phyloP scores from a whole-genome alignment of 768 basidiomycete species.

The Termitomyces heimii region DNA sequence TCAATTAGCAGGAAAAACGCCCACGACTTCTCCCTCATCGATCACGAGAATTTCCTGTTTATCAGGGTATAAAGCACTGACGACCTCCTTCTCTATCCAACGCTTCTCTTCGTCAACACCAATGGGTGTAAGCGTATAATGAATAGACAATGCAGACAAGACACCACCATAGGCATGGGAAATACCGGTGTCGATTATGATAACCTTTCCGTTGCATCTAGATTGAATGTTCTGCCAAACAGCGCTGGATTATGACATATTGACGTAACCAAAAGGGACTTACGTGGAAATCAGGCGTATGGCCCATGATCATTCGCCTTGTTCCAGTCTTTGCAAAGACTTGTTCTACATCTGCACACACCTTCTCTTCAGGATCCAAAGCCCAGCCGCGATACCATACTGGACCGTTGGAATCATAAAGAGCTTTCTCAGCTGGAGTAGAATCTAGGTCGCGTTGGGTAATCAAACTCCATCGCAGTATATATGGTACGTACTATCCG shows the following conservation, averaged over 20 bases:
- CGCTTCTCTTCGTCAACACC: conserved; percentile 23
- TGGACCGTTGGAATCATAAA: conserved; percentile 79
- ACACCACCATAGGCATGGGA: conserved; percentile 95
- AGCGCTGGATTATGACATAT: neutral
- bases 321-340: conserved; percentile 76
- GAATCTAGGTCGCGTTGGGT: conserved; percentile 31
- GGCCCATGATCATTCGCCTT: conserved; percentile 90
- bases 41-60: conserved; percentile 44
- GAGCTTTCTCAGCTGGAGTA: conserved; percentile 56
- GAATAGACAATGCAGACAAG: conserved; percentile 81
- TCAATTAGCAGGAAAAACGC: conserved; percentile 24
- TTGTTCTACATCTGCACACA: conserved; percentile 65
- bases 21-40: conserved; percentile 40
- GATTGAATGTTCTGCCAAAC: conserved; percentile 63
- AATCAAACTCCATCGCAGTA: conserved; percentile 7
- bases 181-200: conserved; percentile 97
- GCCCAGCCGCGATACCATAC: conserved; percentile 97
- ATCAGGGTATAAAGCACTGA: conserved; percentile 60
- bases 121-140: conserved; percentile 74
- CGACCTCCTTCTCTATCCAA: conserved; percentile 60
- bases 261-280: conserved; percentile 11
- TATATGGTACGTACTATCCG: conserved; percentile 30
- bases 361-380: conserved; percentile 56
- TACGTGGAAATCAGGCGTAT: conserved; percentile 86
- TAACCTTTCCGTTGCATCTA: conserved; percentile 85